A percentile compares a stretch with the other conserved stretches of the same genome.
These are phyloP conservation scores for Colletotrichum sp. DNA, from an alignment of 2,329 filamentous ascomycete species.

Conservation along the genomic window DNA sequence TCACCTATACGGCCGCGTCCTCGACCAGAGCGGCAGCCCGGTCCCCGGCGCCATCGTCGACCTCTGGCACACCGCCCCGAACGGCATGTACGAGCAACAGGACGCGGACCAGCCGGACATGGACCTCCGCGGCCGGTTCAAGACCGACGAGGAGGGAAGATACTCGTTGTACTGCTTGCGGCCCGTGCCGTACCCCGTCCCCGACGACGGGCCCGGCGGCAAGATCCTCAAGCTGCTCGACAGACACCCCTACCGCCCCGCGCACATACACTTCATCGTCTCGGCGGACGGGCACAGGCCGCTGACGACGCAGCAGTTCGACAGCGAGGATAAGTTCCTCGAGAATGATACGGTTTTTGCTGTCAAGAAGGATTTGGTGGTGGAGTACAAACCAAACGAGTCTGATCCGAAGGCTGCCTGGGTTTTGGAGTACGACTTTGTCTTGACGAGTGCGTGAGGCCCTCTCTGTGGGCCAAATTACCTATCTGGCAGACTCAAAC, in stretches of 20 bases:
- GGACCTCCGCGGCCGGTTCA: conserved; percentile 77
- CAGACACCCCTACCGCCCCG: conserved; percentile 35
- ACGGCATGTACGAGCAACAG: conserved; percentile 73
- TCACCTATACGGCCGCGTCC: conserved; percentile 62
- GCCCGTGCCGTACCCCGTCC: conserved; percentile 60
- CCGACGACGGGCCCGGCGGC: conserved; percentile 33
- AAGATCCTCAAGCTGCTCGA: conserved; percentile 33
- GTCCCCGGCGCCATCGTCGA: conserved; percentile 62
- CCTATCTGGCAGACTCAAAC: not conserved
- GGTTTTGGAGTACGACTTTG: conserved; percentile 30
- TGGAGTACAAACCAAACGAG: conserved; percentile 28
- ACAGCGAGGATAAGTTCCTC: conserved; percentile 60
- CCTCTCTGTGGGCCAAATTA: not conserved
- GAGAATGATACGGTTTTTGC: conserved; percentile 38
- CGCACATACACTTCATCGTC: conserved; percentile 37
- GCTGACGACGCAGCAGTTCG: conserved; percentile 70
- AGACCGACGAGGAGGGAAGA: conserved; percentile 67
- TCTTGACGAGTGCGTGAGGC: conserved; percentile 4
- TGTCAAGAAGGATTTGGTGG: conserved; percentile 36
- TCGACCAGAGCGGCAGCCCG: conserved; percentile 59
- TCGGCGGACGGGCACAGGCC: conserved; percentile 62
- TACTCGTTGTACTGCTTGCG: conserved; percentile 68
- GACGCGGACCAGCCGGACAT: conserved; percentile 72
- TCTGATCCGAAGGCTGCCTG: conserved; percentile 26
- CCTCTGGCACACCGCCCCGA: conserved; percentile 69